Evolutionary conservation across 2,329 filamentous ascomycete species (phyloP), one percentile per base, ranked within the genome.

Genomic region (Trichophyton equinum): DNA sequence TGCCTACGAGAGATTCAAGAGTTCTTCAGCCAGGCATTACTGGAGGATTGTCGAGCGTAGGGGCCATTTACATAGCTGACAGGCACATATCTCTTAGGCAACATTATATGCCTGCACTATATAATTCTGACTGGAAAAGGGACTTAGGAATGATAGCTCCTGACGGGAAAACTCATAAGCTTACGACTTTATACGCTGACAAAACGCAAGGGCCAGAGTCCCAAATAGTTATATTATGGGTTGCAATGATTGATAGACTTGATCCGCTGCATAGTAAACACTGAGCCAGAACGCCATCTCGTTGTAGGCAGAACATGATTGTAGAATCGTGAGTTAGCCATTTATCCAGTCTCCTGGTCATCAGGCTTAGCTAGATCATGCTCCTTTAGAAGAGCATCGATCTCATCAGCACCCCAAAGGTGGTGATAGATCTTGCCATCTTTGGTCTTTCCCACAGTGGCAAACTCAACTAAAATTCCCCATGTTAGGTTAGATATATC

Each of bases 361-460:
- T 92, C 73, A 66, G 85, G 83, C 82, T 96, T 97, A 64, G 90
- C 92, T 74, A 99, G 77, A 68, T 92, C 92, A 70, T 99, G 91
- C 80, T 97, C 90, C 82, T 91, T 95, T 70, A 99, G 79, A 74
- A 99, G 79, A 58, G 87, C 85, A 73, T 90, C 92, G 70, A 99
- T 99, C 80, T 97, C 94, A 67, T 99, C 92, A 51, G 91, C 92
- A 69, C 85, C 88, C 94, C 94, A 99, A 64, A 99, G 82, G 73
- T 95, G 89, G 77, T 99, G 94, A 80, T 97, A 99, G 76, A 99
- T 92, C 80, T 92, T 94, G 70, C 94, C 94, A 67, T 91, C 85
- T 76, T 91, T 87, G 67, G 91, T 97, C 79, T 91, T 90, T 68
- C 94, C 95, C 64, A 99, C 92, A 36, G 95, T 99, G 67, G 94